phyloP scores from a whole-genome alignment of 352 stramenopile genomes.

The Pythium sukuiense region DNA sequence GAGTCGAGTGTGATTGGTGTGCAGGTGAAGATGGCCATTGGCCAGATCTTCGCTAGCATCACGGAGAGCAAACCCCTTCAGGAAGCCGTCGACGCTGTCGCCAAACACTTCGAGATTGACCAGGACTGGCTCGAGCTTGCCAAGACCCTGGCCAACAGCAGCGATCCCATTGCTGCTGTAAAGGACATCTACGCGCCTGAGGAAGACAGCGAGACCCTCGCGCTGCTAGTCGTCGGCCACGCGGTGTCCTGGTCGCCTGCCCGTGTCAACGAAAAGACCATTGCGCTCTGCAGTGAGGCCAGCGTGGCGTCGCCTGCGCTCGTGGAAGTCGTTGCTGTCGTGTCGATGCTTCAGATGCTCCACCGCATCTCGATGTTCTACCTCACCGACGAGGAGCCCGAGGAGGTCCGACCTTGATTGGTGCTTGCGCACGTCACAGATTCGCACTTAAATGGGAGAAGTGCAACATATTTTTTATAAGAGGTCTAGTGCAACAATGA shows the following conservation, averaged over 20 bases:
- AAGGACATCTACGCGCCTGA: constrained; percentile 3
- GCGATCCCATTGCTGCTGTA: constrained; percentile 14
- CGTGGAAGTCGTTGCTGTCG: constrained; percentile 22
- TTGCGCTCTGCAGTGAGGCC: constrained; percentile 16
- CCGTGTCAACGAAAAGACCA: constrained; percentile 16
- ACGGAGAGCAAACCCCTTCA: constrained; percentile 21
- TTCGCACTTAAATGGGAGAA: not conserved
- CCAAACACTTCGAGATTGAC: constrained; percentile 19
- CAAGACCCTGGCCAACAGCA: constrained; percentile 4
- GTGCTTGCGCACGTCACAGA: constrained; percentile 21
- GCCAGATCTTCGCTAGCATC: constrained; percentile 22
- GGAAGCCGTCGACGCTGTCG: constrained; percentile 12
- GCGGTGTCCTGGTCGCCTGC: constrained; percentile 22
- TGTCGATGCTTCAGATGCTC: constrained; percentile 29
- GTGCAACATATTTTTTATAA: constrained; percentile 8
- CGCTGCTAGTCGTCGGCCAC: constrained; percentile 22
- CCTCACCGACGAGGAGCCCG: constrained; percentile 7
- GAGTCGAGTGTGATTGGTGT: constrained; percentile 24
- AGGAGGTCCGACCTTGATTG: not conserved
- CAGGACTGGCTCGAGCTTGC: constrained; percentile 2
- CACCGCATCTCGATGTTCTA: constrained; percentile 31
- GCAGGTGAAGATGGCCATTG: constrained; percentile 20
- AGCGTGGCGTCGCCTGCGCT: constrained; percentile 9
- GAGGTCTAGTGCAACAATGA: constrained; percentile 1
- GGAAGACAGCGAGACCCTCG: constrained; percentile 14